Conservation (phyloP, 2,329 filamentous ascomycete genomes). For the Graphilbum fragrans region DNA sequence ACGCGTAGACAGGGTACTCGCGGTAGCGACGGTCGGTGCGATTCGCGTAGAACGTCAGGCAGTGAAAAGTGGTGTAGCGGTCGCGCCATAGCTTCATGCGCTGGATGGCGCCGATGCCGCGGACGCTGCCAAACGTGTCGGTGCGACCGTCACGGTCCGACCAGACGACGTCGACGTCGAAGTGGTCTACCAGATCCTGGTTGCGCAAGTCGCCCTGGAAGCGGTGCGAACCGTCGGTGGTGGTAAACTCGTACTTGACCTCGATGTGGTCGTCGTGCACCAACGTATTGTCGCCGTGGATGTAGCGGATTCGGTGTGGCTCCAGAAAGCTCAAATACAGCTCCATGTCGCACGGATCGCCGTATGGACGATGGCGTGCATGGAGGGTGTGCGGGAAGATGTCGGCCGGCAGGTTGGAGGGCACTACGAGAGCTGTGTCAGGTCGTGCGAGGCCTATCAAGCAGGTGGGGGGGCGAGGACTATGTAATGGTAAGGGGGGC, state of each 20-base stretch:
- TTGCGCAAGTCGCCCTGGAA: constrained; percentile 36
- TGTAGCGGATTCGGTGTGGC: constrained; percentile 35
- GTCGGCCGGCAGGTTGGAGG: constrained; percentile 30
- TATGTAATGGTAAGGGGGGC: no score
- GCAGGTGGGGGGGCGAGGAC: constrained; percentile 23
- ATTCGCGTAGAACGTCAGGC: constrained; percentile 30
- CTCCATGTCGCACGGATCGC: constrained; percentile 36
- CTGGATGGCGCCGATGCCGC: constrained; percentile 38
- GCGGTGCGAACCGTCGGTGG: constrained; percentile 30
- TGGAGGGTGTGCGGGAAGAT: constrained; percentile 37
- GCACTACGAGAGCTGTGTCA: constrained; percentile 20
- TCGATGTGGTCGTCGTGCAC: constrained; percentile 35
- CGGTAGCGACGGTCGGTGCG: constrained; percentile 32
- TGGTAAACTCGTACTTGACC: constrained; percentile 38
- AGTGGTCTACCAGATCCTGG: constrained; percentile 36
- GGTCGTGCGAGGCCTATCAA: neutral
- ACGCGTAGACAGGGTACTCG: constrained; percentile 34
- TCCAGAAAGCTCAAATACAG: constrained; percentile 34
- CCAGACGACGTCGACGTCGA: constrained; percentile 40
- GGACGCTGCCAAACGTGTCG: constrained; percentile 35
- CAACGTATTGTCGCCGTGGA: constrained; percentile 30
- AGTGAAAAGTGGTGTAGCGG: constrained; percentile 33
- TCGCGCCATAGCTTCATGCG: constrained; percentile 40
- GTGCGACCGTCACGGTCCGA: constrained; percentile 35
- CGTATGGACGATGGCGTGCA: constrained; percentile 36